Evolutionary conservation across 805 yeast genomes (phyloP).

Genomic region (Nakazawaea ishiwadae): DNA sequence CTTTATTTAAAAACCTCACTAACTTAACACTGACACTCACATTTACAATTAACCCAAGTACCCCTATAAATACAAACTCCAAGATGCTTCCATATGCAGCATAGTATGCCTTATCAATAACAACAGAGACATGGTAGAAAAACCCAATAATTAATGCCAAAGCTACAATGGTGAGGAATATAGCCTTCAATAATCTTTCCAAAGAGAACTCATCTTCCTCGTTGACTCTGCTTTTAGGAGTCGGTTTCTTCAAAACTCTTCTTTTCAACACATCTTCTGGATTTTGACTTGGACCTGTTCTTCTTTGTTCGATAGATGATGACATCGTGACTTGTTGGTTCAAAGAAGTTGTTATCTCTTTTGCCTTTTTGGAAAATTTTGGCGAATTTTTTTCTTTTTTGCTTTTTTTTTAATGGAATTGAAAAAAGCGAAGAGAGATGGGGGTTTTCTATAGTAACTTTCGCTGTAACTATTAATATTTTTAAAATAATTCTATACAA

Average conservation of each 20-base stretch:
- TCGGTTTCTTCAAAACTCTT: slow-evolving; percentile 9
- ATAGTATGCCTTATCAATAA: slow-evolving; percentile 3
- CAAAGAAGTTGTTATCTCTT: no score
- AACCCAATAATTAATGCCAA: slow-evolving; percentile 4
- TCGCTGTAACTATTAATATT: no score
- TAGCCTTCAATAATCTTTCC: slow-evolving; percentile 17
- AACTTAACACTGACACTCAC: slow-evolving; percentile 15
- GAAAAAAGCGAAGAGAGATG: no score
- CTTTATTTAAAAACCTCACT: slow-evolving; percentile 18
- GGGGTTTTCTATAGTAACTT: no score
- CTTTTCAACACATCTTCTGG: background rate
- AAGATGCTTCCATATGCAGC: slow-evolving; percentile 14
- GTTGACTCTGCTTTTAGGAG: background rate
- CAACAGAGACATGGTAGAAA: slow-evolving; percentile 7
- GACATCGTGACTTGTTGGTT: no score
- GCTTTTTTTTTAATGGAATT: background rate
- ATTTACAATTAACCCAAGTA: slow-evolving; percentile 16
- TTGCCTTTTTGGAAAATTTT: no score
- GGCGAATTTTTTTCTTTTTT: background rate
- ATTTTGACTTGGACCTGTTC: no score
- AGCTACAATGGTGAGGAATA: slow-evolving; percentile 15
- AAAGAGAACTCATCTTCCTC: slow-evolving; percentile 19
- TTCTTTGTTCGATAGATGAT: background rate
- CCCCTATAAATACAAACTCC: background rate
- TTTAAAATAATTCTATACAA: background rate